A percentile compares a stretch with the other conserved stretches of the same genome.
phyloP scores from a whole-genome alignment of 2,329 filamentous ascomycete genomes.

The Trichoderma oligosporum region DNA sequence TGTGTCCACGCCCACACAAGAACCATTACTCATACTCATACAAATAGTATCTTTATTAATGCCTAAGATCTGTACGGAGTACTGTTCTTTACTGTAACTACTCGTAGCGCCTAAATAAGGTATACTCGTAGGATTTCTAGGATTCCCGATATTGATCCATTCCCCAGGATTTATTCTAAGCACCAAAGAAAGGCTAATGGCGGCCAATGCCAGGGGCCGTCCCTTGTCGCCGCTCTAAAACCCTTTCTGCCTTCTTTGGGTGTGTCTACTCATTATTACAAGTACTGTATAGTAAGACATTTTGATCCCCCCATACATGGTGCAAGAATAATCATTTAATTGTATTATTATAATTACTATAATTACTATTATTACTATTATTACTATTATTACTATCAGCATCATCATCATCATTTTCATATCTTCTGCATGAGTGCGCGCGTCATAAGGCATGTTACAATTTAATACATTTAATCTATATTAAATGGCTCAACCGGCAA shows the following conservation, averaged over 20 bases:
- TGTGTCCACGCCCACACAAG: no score
- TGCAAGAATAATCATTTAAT: neutral
- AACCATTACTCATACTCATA: no score
- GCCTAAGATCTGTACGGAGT: neutral
- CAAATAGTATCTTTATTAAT: neutral
- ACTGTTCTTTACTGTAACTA: neutral
- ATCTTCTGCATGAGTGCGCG: slow-evolving; percentile 4
- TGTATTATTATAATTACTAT: neutral
- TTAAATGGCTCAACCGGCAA: slow-evolving; percentile 17
- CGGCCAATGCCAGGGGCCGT: slow-evolving; percentile 19
- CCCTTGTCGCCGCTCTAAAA: slow-evolving; percentile 12
- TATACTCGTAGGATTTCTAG: neutral
- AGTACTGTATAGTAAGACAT: neutral
- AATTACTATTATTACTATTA: neutral
- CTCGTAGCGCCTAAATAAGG: slow-evolving; percentile 9
- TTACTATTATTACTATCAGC: neutral
- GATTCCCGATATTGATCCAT: slow-evolving; percentile 9
- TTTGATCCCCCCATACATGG: neutral
- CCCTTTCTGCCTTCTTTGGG: neutral
- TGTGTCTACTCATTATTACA: neutral
- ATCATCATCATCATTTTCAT: neutral
- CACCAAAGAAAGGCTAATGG: neutral
- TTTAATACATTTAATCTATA: neutral
- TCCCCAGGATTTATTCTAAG: slow-evolving; percentile 17
- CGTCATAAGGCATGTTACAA: slow-evolving; percentile 14